Evolutionary conservation across 208 protist genomes (phyloP).

Genomic region (Histomonas meleagridis): DNA sequence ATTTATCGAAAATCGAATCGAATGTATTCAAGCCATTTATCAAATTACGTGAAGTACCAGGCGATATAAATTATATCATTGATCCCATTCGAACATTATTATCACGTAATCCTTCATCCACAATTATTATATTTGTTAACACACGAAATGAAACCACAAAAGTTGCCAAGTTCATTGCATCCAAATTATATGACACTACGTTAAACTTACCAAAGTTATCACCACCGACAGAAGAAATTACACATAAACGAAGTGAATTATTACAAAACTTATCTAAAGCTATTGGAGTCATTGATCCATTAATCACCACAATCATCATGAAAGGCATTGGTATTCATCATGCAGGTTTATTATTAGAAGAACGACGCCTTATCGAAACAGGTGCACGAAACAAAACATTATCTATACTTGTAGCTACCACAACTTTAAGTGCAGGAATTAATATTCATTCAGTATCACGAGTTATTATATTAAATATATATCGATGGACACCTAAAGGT

Average conservation of each 20-base stretch:
- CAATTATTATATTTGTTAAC: slow-evolving; percentile 20
- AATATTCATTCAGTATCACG: background rate
- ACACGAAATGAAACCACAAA: background rate
- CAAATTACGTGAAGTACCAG: background rate
- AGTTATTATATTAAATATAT: background rate
- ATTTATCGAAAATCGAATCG: background rate
- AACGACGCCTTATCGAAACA: background rate
- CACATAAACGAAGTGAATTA: background rate
- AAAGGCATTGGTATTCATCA: background rate
- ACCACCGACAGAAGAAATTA: background rate
- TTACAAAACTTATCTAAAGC: background rate
- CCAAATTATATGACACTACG: background rate
- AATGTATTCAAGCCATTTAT: background rate
- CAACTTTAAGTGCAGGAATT: background rate
- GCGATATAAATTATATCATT: background rate
- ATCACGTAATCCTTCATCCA: background rate
- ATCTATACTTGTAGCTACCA: background rate
- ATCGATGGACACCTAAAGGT: background rate
- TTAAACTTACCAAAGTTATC: background rate
- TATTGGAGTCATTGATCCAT: background rate
- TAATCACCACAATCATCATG: background rate
- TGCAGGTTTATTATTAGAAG: background rate
- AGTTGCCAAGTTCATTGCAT: background rate
- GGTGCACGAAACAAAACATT: background rate
- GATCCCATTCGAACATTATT: background rate